Conservation (phyloP, 2,329 filamentous ascomycete species). For the Calonectria hawksworthii region DNA sequence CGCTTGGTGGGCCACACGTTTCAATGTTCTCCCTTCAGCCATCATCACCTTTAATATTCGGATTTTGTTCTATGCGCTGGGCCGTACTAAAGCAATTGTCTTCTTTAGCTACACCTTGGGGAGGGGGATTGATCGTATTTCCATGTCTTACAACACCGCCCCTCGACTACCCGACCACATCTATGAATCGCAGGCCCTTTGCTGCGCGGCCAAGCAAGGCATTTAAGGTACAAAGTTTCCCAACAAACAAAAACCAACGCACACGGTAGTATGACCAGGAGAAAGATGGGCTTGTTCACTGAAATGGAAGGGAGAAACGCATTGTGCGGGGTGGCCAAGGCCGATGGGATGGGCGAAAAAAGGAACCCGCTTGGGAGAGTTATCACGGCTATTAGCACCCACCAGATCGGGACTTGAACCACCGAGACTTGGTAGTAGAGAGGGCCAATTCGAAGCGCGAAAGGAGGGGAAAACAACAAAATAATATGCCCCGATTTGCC, state of each 20-base stretch:
- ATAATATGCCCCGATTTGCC: conserved; percentile 7
- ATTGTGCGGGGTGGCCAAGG: not conserved
- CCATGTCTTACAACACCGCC: not conserved
- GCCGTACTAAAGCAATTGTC: conserved; percentile 18
- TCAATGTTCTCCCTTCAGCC: conserved; percentile 11
- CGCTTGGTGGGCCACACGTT: not conserved
- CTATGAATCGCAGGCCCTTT: conserved; percentile 6
- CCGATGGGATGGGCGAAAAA: not conserved
- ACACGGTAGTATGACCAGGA: not conserved
- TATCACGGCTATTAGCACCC: conserved; percentile 7
- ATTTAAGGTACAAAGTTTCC: not conserved
- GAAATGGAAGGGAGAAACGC: not conserved
- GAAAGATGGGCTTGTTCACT: not conserved
- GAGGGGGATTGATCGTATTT: not conserved
- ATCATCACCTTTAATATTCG: conserved; percentile 16
- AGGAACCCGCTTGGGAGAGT: not conserved
- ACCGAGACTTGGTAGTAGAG: not conserved
- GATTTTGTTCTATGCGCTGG: conserved; percentile 36
- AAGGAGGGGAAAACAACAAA: not conserved
- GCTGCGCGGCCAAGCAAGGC: not conserved
- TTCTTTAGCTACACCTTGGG: conserved; percentile 24
- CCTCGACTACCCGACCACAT: not conserved
- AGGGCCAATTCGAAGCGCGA: conserved; percentile 3
- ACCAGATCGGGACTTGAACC: not conserved
- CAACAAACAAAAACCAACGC: not conserved